These are phyloP conservation scores for Chaetoceros muelleri DNA, from an alignment of 108 stramenopile species.

Conservation along the genomic window DNA sequence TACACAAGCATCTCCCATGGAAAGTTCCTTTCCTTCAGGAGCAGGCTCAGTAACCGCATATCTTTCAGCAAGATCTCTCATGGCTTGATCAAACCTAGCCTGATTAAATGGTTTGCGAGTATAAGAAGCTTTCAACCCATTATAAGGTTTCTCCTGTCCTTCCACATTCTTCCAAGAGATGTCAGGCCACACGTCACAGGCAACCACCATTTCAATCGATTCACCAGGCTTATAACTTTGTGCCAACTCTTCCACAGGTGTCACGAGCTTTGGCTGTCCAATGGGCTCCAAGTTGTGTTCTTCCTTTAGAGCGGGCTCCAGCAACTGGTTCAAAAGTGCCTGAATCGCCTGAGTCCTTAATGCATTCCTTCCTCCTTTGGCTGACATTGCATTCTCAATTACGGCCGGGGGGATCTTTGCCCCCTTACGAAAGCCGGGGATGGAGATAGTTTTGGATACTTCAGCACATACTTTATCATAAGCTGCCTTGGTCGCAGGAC, in stretches of 20 bases:
- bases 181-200: conserved; percentile 85
- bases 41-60: conserved; percentile 59
- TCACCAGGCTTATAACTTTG: conserved; percentile 43
- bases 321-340: conserved; percentile 33
- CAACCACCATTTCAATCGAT: conserved; percentile 43
- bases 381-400: conserved; percentile 60
- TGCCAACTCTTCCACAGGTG: conserved; percentile 43
- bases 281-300: conserved; percentile 78
- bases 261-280: conserved; percentile 51
- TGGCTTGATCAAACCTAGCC: conserved; percentile 54
- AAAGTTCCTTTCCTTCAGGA: conserved; percentile 33
- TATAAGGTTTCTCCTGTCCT: conserved; percentile 56
- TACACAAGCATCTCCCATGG: conserved; percentile 70
- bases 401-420: conserved; percentile 70
- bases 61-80: conserved; percentile 66
- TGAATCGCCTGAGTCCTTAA: conserved; percentile 63
- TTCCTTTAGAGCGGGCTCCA: conserved; percentile 65
- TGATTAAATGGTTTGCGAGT: conserved; percentile 76
- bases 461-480: conserved; percentile 70
- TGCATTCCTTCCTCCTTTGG: conserved; percentile 52
- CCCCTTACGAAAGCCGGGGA: conserved; percentile 87
- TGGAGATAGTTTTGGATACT: conserved; percentile 49
- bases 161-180: conserved; percentile 55
- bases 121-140: conserved; percentile 63
- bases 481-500: conserved; percentile 57